Evolutionary conservation across 176 grass and related monocot genomes (phyloP), one percentile per base, ranked within the genome.

Genomic region (Poa pratensis): DNA sequence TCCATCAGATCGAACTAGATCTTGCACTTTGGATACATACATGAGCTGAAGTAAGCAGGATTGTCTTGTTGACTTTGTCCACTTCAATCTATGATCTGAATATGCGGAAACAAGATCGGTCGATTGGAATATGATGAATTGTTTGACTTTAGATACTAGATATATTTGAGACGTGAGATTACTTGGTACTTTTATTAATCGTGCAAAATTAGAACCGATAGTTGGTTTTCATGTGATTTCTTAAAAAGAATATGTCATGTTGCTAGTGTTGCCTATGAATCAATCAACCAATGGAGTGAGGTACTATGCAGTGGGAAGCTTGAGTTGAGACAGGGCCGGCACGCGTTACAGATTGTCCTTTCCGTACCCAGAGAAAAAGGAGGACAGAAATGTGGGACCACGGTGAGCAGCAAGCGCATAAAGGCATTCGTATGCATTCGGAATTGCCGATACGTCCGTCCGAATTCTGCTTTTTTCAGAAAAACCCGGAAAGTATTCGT

Each of bases 341-440:
- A 52, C 49, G 86, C 73, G 51, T 66, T 79, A 67, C 23, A 28
- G 82, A 82, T 50, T 66, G 64, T 65, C 64, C 63, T 78, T 86
- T 67, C 40, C 51, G 28, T 75, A 58, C 60, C 52, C 75, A 79
- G 40, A 40, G 63, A 42, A 85, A 88, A 86, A 24, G 61, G 18
- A 0, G 0, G 0, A 14, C 28, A 62, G 20, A 43, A 26, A 1
- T 18, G 3, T 54, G 63, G 80, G 69, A 24, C 85, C 89, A 76
- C 76, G n/a, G 62, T 34, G 75, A 84, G 58, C 30, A n/a, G 72
- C 71, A 86, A 90, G 58, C 80, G 19, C 67, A 19, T 16, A 49
- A 65, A 66, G 19, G 4, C 13, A 46, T 74, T 18, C 5, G 9
- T 3, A n/a, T 1, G 1, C 16, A 0, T 58, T 22, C 4, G 26